These are phyloP conservation scores for Pelargonium fulgidum DNA, from an alignment of 441 rosid species.

Conservation along the genomic window DNA sequence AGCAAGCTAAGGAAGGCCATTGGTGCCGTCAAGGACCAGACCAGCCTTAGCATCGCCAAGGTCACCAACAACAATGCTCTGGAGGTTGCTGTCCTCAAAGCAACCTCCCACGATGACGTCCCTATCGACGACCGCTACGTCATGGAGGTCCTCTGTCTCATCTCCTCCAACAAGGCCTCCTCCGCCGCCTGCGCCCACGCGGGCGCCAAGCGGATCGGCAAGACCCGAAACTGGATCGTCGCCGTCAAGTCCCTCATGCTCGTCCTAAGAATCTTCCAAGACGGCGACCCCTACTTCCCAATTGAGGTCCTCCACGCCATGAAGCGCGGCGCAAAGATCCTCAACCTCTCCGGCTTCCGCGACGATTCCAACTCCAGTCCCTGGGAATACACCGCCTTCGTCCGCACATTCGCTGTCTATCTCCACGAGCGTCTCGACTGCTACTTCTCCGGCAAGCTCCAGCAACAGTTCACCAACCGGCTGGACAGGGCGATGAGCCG, in stretches of 20 bases:
- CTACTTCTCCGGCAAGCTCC: slow-evolving; percentile 55
- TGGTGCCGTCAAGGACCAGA: slow-evolving; percentile 80
- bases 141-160: slow-evolving; percentile 38
- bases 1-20: slow-evolving; percentile 78
- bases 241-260: slow-evolving; percentile 74
- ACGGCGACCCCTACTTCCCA: slow-evolving; percentile 71
- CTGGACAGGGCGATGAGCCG: no score
- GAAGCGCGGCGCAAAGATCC: slow-evolving; percentile 63
- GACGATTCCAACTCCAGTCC: slow-evolving; percentile 66
- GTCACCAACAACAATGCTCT: slow-evolving; percentile 50
- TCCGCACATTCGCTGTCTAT: slow-evolving; percentile 54
- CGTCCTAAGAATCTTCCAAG: slow-evolving; percentile 62
- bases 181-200: slow-evolving; percentile 56
- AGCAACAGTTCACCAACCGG: no score
- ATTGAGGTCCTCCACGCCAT: slow-evolving; percentile 58
- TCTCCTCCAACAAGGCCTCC: slow-evolving; percentile 43
- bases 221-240: slow-evolving; percentile 72
- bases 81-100: slow-evolving; percentile 63
- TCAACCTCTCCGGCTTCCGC: slow-evolving; percentile 55
- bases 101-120: slow-evolving; percentile 63
- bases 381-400: slow-evolving; percentile 51
- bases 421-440: slow-evolving; percentile 76
- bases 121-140: slow-evolving; percentile 65
- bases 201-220: slow-evolving; percentile 53
- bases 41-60: slow-evolving; percentile 82